Percentiles rank a stretch among this genome's conserved stretches.
These are phyloP conservation scores for Oryza coarctata DNA, from an alignment of 176 grass and related monocot genomes.

Conservation along the genomic window DNA sequence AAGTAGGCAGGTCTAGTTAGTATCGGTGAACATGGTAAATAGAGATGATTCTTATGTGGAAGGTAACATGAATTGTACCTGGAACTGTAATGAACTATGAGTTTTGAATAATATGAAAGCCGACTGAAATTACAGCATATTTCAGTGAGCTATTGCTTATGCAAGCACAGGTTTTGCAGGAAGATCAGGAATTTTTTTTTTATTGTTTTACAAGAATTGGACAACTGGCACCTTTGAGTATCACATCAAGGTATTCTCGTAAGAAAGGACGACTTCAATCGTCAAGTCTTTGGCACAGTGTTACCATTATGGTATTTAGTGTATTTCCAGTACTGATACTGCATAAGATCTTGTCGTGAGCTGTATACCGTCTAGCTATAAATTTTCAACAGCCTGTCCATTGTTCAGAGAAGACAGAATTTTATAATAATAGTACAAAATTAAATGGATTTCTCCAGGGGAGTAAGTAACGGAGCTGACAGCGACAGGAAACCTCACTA, in stretches of 20 bases:
- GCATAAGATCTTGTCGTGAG: slow-evolving; percentile 29
- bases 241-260: slow-evolving; percentile 33
- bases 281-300: slow-evolving; percentile 21
- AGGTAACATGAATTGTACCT: neutral
- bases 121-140: neutral
- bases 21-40: neutral
- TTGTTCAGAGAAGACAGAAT: slow-evolving; percentile 8
- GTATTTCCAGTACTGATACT: neutral
- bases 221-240: neutral
- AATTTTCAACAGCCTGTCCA: slow-evolving; percentile 24
- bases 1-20: neutral
- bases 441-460: neutral
- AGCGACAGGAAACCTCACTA: slow-evolving; percentile 34
- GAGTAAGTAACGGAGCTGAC: slow-evolving; percentile 1
- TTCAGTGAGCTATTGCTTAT: neutral
- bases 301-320: slow-evolving; percentile 12
- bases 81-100: neutral
- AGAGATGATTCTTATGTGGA: neutral
- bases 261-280: slow-evolving; percentile 18
- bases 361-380: slow-evolving; percentile 36
- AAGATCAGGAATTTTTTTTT: neutral
- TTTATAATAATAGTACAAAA: neutral
- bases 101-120: neutral
- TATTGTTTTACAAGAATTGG: neutral
- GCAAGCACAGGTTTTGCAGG: neutral